Conservation (phyloP, 805 yeast species). For the Candida coquimbonensis region DNA sequence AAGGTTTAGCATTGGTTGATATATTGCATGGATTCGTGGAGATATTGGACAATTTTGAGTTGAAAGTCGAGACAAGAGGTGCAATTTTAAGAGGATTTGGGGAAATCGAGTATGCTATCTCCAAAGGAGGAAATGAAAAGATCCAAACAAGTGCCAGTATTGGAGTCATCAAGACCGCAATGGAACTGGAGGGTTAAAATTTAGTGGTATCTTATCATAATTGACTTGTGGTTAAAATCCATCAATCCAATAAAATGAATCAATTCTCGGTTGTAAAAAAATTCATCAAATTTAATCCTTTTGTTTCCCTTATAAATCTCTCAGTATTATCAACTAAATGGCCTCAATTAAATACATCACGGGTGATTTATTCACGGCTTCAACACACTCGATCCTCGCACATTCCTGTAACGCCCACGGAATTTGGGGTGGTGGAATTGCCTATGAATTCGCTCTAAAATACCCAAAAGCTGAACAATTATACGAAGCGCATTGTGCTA, state of each 20-base stretch:
- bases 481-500: slow-evolving; percentile 30
- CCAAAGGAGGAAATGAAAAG: slow-evolving; percentile 88
- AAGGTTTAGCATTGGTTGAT: slow-evolving; percentile 89
- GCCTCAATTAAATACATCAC: slow-evolving; percentile 32
- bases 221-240: background rate
- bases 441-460: slow-evolving; percentile 43
- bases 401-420: slow-evolving; percentile 82
- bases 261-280: background rate
- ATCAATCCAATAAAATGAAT: background rate
- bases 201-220: too few relatives aligned
- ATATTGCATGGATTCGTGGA: slow-evolving; percentile 70
- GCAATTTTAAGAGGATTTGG: slow-evolving; percentile 63
- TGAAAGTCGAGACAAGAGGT: slow-evolving; percentile 56
- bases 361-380: slow-evolving; percentile 49
- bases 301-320: too few relatives aligned
- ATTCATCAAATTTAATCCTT: background rate
- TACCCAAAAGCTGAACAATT: slow-evolving; percentile 51
- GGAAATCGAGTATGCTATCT: slow-evolving; percentile 85
- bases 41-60: slow-evolving; percentile 59
- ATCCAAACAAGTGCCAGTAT: slow-evolving; percentile 86
- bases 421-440: slow-evolving; percentile 83
- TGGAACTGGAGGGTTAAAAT: slow-evolving; percentile 27
- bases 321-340: background rate
- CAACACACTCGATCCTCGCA: slow-evolving; percentile 40
- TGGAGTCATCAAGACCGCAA: slow-evolving; percentile 63